These are phyloP conservation scores for Exserohilum rostratum DNA, from an alignment of 2,329 filamentous ascomycete genomes.

Conservation along the genomic window DNA sequence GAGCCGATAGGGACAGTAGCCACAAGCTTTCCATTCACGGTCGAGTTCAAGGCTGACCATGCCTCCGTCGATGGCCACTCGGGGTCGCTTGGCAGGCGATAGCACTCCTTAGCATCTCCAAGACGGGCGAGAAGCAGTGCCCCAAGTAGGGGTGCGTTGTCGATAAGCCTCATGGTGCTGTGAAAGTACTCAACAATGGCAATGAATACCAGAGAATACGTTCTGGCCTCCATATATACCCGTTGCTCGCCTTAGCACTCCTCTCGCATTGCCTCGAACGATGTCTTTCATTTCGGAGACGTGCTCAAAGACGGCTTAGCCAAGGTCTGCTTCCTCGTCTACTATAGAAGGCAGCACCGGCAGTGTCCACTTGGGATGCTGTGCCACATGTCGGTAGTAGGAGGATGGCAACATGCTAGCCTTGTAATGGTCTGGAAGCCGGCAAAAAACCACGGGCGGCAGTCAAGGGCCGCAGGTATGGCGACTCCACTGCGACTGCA, in stretches of 20 bases:
- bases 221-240: conserved; percentile 6
- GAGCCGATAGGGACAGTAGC: conserved; percentile 49
- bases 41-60: conserved; percentile 47
- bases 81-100: conserved; percentile 38
- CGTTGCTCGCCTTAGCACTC: conserved; percentile 1
- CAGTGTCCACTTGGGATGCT: conserved; percentile 1
- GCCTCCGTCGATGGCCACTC: conserved; percentile 43
- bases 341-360: conserved; percentile 8
- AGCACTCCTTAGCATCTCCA: conserved; percentile 6
- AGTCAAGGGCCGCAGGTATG: conserved; percentile 3
- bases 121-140: conserved; percentile 5
- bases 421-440: conserved; percentile 8
- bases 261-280: conserved; percentile 4
- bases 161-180: conserved; percentile 11
- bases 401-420: conserved; percentile 2
- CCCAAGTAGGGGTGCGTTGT: conserved; percentile 4
- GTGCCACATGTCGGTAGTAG: conserved; percentile 2
- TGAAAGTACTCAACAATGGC: neutral
- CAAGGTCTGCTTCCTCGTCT: neutral
- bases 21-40: conserved; percentile 47
- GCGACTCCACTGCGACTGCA: conserved; percentile 2
- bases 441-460: conserved; percentile 1
- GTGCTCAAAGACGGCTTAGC: conserved; percentile 4
- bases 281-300: conserved; percentile 8
- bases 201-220: neutral